Percentiles rank a stretch among this genome's conserved stretches.
Evolutionary conservation across 441 rosid species (phyloP).

Genomic region (Pelargonium cotyledonis): DNA sequence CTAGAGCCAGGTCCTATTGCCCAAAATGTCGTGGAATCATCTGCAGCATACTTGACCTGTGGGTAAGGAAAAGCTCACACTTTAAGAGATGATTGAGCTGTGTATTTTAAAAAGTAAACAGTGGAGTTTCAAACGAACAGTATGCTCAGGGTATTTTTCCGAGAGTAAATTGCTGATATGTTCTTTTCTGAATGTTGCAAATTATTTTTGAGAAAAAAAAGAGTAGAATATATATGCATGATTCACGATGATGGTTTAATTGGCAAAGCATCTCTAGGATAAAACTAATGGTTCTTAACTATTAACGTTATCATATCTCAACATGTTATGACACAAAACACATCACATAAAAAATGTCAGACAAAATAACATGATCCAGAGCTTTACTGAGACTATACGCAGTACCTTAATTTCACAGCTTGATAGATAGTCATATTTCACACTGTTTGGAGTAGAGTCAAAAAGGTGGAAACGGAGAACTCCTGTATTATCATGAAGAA

Average conservation of each 20-base stretch:
- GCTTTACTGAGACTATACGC: conserved; percentile 3
- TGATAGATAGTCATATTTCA: conserved; percentile 61
- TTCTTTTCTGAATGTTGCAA: not conserved
- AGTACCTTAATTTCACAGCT: conserved; percentile 89
- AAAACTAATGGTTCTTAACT: conserved; percentile 1
- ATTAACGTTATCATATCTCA: not conserved
- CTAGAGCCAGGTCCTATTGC: conserved; percentile 70
- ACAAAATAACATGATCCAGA: not conserved
- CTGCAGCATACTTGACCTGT: conserved; percentile 69
- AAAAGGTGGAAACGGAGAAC: conserved; percentile 62
- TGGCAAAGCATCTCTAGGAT: not conserved
- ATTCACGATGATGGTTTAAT: too few relatives aligned
- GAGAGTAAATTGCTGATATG: not conserved
- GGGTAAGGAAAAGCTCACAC: conserved; percentile 8
- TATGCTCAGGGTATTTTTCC: not conserved
- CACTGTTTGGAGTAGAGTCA: conserved; percentile 48
- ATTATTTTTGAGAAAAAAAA: not conserved
- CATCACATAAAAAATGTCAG: not conserved
- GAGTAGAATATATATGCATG: too few relatives aligned
- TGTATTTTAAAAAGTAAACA: not conserved
- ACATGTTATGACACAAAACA: not conserved
- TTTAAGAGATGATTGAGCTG: not conserved
- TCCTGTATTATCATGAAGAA: conserved; percentile 74
- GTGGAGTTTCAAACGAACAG: not conserved
- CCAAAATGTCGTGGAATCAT: conserved; percentile 90